Base-by-base conservation (phyloP, 345 rosid genomes). In the Camelina neglecta region DNA sequence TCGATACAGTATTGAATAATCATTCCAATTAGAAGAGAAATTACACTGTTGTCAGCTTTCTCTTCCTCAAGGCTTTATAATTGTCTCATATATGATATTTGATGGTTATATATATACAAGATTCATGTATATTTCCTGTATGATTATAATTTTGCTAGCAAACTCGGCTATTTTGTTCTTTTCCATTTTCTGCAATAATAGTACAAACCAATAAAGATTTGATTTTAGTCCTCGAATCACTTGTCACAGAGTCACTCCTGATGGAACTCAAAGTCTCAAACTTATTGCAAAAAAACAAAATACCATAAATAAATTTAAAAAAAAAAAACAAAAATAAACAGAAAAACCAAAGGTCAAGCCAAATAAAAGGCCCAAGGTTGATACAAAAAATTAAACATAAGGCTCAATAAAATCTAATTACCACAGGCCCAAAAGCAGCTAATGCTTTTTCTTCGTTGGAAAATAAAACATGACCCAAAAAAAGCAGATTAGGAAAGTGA, bases 161-260 rank as follows among this genome's bases (percentile, higher is more conserved):
- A 49, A 11, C 21, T 60, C 12, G 9, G 8, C 2, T 23, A 8
- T 12, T 6, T 35, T 15, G 2, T 15, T 60, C 0, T 4, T 23
- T 10, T 50, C 15, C 21, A 7, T 16, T 61, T 72, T 72, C 16
- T 72, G 15, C 7, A 58, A 60, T 60, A 71, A 60, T n/a, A 35
- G 7, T 70, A 29, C 31, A 7, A 58, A 12, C 3, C 5, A 15
- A 60, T 11, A 31, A 50, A 50, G 31, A 38, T 60, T 60, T n/a
- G 29, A 63, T 24, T 9, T 15, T 63, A 24, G 24, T 16, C 63
- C 38, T 26, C 20, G 9, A 54, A 54, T 18, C 18, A 18, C 18
- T 18, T 47, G 39, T 41, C 41, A 44, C 18, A 38, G 24, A 55
- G 18, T 18, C 24, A 57, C 55, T 57, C 18, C 18, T 18, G 18